Conservation (phyloP, 2,329 filamentous ascomycete species). For the Pyrenochaeta sp. region DNA sequence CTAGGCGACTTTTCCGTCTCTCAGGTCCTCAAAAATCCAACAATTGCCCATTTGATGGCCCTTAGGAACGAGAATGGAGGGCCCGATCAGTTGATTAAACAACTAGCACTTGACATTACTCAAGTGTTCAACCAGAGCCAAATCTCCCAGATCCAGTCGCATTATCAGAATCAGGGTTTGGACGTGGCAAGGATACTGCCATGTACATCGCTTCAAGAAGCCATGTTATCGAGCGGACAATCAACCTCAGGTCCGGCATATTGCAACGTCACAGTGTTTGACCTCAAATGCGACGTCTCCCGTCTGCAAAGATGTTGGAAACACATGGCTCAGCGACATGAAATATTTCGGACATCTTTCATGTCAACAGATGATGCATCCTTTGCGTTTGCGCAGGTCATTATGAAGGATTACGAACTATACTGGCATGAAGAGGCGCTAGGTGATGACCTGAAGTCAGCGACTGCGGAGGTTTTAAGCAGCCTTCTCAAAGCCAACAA, state of each 20-base stretch:
- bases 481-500: constrained; percentile 49
- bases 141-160: constrained; percentile 18
- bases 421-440: constrained; percentile 48
- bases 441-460: constrained; percentile 43
- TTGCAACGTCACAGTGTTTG: constrained; percentile 74
- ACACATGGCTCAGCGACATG: constrained; percentile 69
- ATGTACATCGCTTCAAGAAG: constrained; percentile 87
- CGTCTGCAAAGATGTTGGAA: constrained; percentile 68
- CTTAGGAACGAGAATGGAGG: background rate
- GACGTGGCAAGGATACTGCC: constrained; percentile 69
- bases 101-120: background rate
- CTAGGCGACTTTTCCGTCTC: constrained; percentile 68
- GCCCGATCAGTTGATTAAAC: background rate
- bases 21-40: constrained; percentile 71
- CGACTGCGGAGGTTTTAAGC: constrained; percentile 57
- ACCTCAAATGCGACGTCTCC: constrained; percentile 60
- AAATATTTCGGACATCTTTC: constrained; percentile 81
- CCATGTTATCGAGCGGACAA: constrained; percentile 73
- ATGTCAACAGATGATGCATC: constrained; percentile 66
- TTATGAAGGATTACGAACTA: constrained; percentile 61
- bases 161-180: constrained; percentile 24
- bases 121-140: constrained; percentile 23
- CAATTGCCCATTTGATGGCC: constrained; percentile 66
- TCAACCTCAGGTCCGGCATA: constrained; percentile 64
- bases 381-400: constrained; percentile 75